Evolutionary conservation across 1,139 yeast genomes (phyloP).

Genomic region (Yamadazyma trypodendri): DNA sequence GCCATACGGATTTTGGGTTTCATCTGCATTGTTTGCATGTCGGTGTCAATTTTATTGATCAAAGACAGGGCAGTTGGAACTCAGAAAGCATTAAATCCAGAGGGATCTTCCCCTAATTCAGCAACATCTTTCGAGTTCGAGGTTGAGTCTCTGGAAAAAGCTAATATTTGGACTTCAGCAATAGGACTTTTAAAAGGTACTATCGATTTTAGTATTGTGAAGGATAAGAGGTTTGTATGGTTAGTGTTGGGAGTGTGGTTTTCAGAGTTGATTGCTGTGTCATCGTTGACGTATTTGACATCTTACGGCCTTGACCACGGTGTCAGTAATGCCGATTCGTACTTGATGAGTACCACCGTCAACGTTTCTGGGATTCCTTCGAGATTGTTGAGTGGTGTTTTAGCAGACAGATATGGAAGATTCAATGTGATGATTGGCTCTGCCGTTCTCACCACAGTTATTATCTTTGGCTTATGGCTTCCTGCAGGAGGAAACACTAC

Average conservation of each 20-base stretch:
- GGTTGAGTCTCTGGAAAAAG: neutral
- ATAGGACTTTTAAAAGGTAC: slow-evolving; percentile 22
- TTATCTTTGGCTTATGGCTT: slow-evolving; percentile 46
- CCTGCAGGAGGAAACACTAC: slow-evolving; percentile 28
- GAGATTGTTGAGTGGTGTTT: slow-evolving; percentile 44
- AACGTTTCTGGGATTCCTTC: slow-evolving; percentile 50
- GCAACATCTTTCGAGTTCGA: neutral
- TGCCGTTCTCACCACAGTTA: slow-evolving; percentile 33
- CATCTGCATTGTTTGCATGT: slow-evolving; percentile 39
- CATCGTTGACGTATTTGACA: slow-evolving; percentile 52
- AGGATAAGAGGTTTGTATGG: slow-evolving; percentile 37
- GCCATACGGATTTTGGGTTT: slow-evolving; percentile 58
- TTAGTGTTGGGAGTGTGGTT: slow-evolving; percentile 44
- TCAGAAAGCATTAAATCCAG: neutral
- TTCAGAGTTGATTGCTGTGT: slow-evolving; percentile 48
- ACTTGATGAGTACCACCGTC: slow-evolving; percentile 43
- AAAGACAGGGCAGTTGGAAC: slow-evolving; percentile 32
- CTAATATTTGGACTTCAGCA: neutral
- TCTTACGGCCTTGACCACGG: slow-evolving; percentile 50
- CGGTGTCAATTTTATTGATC: slow-evolving; percentile 38
- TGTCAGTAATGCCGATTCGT: slow-evolving; percentile 38
- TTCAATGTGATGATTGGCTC: slow-evolving; percentile 52
- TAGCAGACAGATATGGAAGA: slow-evolving; percentile 50
- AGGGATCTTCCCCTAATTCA: neutral
- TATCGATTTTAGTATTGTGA: slow-evolving; percentile 42